These are phyloP conservation scores for Saccharomycodes ludwigii DNA, from an alignment of 805 yeast species.

Conservation along the genomic window DNA sequence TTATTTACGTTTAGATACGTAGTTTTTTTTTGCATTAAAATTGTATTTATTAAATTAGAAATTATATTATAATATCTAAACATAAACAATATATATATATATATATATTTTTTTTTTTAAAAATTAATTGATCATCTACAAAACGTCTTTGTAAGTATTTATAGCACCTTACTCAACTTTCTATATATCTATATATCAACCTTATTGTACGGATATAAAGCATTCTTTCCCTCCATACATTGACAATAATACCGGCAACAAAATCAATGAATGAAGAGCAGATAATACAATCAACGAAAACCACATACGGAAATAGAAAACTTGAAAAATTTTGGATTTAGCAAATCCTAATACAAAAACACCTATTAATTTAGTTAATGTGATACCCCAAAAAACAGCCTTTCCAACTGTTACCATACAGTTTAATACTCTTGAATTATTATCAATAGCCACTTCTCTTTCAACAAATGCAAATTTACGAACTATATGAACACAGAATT, in stretches of 20 bases:
- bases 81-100: too few relatives aligned
- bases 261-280: constrained; percentile 62
- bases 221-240: constrained; percentile 39
- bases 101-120: too few relatives aligned
- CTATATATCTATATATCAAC: too few relatives aligned
- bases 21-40: too few relatives aligned
- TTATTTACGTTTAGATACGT: too few relatives aligned
- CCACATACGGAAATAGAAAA: constrained; percentile 96
- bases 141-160: too few relatives aligned
- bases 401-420: constrained; percentile 78
- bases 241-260: constrained; percentile 66
- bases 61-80: too few relatives aligned
- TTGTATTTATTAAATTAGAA: too few relatives aligned
- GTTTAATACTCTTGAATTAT: constrained; percentile 29
- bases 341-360: constrained; percentile 80
- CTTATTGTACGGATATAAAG: too few relatives aligned
- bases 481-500: constrained; percentile 81
- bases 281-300: constrained; percentile 64
- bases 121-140: too few relatives aligned
- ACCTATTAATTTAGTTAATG: constrained; percentile 82
- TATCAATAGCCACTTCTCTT: constrained; percentile 19
- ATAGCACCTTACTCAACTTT: too few relatives aligned
- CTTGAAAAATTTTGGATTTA: constrained; percentile 73
- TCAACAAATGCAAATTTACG: constrained; percentile 54
- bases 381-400: constrained; percentile 82